Conservation (phyloP, 345 rosid genomes). For the Pugionium cornutum region DNA sequence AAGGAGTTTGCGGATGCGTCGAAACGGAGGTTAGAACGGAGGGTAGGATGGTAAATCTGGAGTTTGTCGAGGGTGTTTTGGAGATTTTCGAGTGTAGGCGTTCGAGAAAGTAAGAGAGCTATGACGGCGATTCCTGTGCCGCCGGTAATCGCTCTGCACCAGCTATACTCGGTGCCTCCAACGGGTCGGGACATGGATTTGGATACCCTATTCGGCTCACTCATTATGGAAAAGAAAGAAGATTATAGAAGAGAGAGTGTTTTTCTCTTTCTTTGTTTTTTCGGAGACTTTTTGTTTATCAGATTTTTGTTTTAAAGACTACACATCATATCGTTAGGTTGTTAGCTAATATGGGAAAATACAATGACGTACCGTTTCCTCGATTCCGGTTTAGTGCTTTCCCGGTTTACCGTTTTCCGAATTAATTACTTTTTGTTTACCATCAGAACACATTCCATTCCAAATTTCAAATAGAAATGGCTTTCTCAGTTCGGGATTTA, state of each 20-base stretch:
- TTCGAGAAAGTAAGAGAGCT: constrained; percentile 55
- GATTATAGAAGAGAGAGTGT: constrained; percentile 6
- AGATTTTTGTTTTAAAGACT: background rate
- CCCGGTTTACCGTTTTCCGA: constrained; percentile 3
- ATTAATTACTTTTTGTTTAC: no score
- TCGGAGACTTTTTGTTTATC: constrained; percentile 10
- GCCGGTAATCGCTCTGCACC: constrained; percentile 82
- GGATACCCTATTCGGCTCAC: constrained; percentile 28
- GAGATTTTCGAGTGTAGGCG: constrained; percentile 47
- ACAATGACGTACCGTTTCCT: constrained; percentile 26
- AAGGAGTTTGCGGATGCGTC: constrained; percentile 49
- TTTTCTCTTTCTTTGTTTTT: background rate
- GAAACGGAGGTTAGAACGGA: constrained; percentile 67
- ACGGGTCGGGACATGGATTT: constrained; percentile 49
- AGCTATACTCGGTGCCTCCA: constrained; percentile 77
- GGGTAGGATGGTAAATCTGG: constrained; percentile 66
- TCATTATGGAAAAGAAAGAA: constrained; percentile 28
- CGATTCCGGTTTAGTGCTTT: constrained; percentile 26
- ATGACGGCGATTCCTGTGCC: constrained; percentile 89
- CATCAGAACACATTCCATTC: no score
- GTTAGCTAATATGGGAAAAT: constrained; percentile 25
- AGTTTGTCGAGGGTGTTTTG: constrained; percentile 55
- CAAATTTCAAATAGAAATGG: no score
- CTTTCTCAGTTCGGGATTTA: no score
- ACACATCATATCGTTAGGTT: background rate